Conservation (phyloP, 345 rosid genomes). For the Pistacia integerrima region DNA sequence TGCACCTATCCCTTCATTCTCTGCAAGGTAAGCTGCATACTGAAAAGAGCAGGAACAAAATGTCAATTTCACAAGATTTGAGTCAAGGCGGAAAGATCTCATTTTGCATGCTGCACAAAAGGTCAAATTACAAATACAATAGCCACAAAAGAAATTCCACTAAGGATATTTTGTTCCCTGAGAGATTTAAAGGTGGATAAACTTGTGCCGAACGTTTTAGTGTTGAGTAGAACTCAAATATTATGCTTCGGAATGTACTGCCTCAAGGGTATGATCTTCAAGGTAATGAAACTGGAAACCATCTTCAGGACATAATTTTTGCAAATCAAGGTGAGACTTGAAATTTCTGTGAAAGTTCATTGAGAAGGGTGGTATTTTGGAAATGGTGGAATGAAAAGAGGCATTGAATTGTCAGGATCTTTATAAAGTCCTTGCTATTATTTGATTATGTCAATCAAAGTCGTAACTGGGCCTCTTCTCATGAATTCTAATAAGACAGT, state of each 20-base stretch:
- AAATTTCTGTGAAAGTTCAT: neutral
- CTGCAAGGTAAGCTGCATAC: slow-evolving; percentile 74
- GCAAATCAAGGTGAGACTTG: neutral
- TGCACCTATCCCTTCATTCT: slow-evolving; percentile 51
- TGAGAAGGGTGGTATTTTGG: neutral
- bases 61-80: slow-evolving; percentile 10
- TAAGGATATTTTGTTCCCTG: neutral
- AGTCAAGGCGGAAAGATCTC: neutral
- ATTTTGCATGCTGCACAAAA: neutral
- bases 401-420: neutral
- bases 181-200: neutral
- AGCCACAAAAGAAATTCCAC: neutral
- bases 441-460: neutral
- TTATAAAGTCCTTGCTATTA: neutral
- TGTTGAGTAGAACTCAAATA: neutral
- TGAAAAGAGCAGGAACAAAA: slow-evolving; percentile 34
- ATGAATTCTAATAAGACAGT: neutral
- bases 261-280: neutral
- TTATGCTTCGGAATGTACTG: neutral
- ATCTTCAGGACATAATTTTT: neutral
- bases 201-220: neutral
- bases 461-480: neutral
- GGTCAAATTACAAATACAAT: neutral
- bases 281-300: neutral
- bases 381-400: neutral